A percentile compares a stretch with the other conserved stretches of the same genome.
Conservation (phyloP, 2,329 filamentous ascomycete species). For the Penicillium brasilianum region DNA sequence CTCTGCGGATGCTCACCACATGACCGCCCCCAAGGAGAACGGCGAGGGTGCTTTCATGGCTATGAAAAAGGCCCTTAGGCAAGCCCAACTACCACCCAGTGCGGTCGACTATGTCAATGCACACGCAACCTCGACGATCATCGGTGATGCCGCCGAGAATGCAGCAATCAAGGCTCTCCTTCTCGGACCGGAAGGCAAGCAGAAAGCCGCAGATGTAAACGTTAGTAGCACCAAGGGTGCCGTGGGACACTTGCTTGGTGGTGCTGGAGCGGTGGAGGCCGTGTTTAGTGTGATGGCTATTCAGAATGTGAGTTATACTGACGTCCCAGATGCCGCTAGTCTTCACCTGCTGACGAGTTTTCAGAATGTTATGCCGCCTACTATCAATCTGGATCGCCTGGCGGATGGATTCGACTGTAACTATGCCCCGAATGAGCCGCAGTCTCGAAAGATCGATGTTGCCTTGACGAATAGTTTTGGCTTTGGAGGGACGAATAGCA, state of each 20-base stretch:
- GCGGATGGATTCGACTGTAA: constrained; percentile 77
- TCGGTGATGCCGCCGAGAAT: constrained; percentile 90
- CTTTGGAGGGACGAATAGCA: constrained; percentile 95
- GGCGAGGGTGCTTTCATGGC: constrained; percentile 80
- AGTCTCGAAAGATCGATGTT: constrained; percentile 72
- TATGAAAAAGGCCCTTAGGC: constrained; percentile 81
- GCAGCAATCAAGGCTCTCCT: constrained; percentile 78
- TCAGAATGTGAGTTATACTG: constrained; percentile 65
- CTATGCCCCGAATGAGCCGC: constrained; percentile 75
- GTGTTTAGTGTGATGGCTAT: constrained; percentile 83
- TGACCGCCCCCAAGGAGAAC: constrained; percentile 85
- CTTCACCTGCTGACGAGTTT: constrained; percentile 3
- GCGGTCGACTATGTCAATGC: constrained; percentile 92
- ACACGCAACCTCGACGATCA: constrained; percentile 84
- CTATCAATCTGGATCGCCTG: constrained; percentile 75
- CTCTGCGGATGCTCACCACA: constrained; percentile 88
- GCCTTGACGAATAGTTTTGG: constrained; percentile 95
- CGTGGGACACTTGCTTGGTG: constrained; percentile 87
- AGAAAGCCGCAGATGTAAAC: constrained; percentile 68
- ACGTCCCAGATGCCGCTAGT: background rate
- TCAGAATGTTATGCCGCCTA: constrained; percentile 81
- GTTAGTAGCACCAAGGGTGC: constrained; percentile 95
- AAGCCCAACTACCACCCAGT: constrained; percentile 70
- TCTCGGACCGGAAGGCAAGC: constrained; percentile 71
- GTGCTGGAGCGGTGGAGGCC: constrained; percentile 87